Evolutionary conservation across 345 rosid species (phyloP), one percentile per base, ranked within the genome.

Genomic region (Erucastrum elatum): DNA sequence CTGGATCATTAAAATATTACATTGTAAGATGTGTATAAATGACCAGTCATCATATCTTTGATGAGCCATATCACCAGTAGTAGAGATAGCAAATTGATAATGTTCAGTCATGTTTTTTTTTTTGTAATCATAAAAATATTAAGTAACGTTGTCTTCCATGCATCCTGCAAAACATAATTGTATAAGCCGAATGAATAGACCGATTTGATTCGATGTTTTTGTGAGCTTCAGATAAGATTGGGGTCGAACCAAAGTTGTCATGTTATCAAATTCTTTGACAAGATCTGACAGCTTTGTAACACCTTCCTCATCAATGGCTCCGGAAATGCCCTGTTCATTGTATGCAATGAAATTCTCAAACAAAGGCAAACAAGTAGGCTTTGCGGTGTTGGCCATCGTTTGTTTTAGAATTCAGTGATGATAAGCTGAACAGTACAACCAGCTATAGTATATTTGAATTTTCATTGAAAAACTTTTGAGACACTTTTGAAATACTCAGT

Each of bases 221-320:
- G 70, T 15, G 8, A 29, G 8, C 60, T 31, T 33, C 5, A 30
- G 30, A 58, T 12, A 21, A 33, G 21, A 8, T 60, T 21, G 11
- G 5, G 41, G 4, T 30, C 34, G 29, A 86, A 94, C 96, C 97
- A 91, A 77, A 21, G 94, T 88, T 37, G 91, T 89, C 92, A 94
- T 90, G 90, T 96, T 87, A 75, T 92, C 96, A 66, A 88, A 92
- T 81, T 92, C 92, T 89, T 90, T 92, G 34, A 94, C 86, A 56
- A 84, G 90, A 44, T 89, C 89, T 27, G 94, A 89, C 71, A 94
- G 92, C 86, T 89, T 88, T 34, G 83, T 77, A 29, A 92, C 56
- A 55, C 90, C 96, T 87, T 92, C 94, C 80, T 94, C 96, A 61
- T 94, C 96, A n/a, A 88, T 77, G 13, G 94, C 87, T 68, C 87